phyloP scores from a whole-genome alignment of 306 rosid genomes.

The Cucurbita argyrosperma region DNA sequence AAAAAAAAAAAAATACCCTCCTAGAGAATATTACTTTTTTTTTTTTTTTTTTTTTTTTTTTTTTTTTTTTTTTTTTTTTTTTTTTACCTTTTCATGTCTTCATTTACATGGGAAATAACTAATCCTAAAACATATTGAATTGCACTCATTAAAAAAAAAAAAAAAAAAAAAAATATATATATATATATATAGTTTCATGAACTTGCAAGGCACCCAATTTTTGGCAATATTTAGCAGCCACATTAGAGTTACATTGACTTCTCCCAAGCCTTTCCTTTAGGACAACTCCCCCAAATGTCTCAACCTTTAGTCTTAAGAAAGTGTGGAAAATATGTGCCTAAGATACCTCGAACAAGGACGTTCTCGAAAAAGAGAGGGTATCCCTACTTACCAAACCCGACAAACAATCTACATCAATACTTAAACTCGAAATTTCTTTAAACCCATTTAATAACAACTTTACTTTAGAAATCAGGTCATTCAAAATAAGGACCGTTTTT shows the following conservation, averaged over 20 bases:
- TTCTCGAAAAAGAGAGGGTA: neutral
- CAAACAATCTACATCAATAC: neutral
- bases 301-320: neutral
- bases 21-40: too few relatives aligned
- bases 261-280: neutral
- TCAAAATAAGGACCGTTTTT: too few relatives aligned
- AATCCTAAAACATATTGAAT: too few relatives aligned
- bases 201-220: conserved; percentile 1
- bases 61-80: too few relatives aligned
- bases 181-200: neutral
- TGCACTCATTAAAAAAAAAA: too few relatives aligned
- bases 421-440: neutral
- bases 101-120: too few relatives aligned
- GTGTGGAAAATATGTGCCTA: conserved; percentile 1
- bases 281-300: neutral
- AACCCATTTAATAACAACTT: too few relatives aligned
- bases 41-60: too few relatives aligned
- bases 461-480: too few relatives aligned
- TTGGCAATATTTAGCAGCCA: neutral
- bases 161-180: too few relatives aligned
- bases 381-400: neutral
- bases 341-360: neutral
- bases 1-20: too few relatives aligned
- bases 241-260: neutral
- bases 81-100: too few relatives aligned